Evolutionary conservation across 345 rosid genomes (phyloP), one percentile per base, ranked within the genome.

Genomic region (Kandelia obovata): DNA sequence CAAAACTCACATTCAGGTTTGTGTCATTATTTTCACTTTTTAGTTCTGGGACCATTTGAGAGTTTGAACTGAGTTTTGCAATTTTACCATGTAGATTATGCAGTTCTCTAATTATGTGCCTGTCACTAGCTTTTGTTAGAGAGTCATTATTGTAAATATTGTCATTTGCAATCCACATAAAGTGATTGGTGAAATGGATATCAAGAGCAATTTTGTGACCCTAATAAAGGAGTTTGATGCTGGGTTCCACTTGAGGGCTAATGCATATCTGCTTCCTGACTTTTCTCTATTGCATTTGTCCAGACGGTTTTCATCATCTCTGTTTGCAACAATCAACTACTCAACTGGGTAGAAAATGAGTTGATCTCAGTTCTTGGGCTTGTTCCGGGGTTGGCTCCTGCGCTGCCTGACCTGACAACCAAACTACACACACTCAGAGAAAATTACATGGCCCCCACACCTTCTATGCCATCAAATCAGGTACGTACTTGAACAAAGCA

Each of bases 1-100:
- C 65, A 95, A 95, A 78, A 88, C 99, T 75, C 98, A 95, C 82
- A 90, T 95, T 68, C 99, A 92, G 96, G 99, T 95, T 58, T 35
- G 79, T 61, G 15, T 58, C 66, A 13, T 39, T 10, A 39, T 39
- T 39, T 39, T 39, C 46, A 39, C 46, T 9, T 35, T 35, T 35
- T 39, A 39, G 46, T 39, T 39, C 46, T 39, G 10, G 46, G 13
- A 39, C 10, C 26, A 30, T 61, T 35, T 51, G 27, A 61, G 17
- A 15, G 19, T 21, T 60, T 35, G 6, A 25, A 15, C 8, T 5
- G 9, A 49, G 67, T 17, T 35, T 70, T 34, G 39, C 58, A 55
- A 64, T 27, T 58, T 4, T 66, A 61, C 21, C 5, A 23, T 32
- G 16, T 28, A 13, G 20, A 58, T 43, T 46, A 31, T 47, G 31